Percentiles rank a stretch among this genome's conserved stretches.
These are phyloP conservation scores for Globisporangium sylvaticum DNA, from an alignment of 352 stramenopile species.

Conservation along the genomic window DNA sequence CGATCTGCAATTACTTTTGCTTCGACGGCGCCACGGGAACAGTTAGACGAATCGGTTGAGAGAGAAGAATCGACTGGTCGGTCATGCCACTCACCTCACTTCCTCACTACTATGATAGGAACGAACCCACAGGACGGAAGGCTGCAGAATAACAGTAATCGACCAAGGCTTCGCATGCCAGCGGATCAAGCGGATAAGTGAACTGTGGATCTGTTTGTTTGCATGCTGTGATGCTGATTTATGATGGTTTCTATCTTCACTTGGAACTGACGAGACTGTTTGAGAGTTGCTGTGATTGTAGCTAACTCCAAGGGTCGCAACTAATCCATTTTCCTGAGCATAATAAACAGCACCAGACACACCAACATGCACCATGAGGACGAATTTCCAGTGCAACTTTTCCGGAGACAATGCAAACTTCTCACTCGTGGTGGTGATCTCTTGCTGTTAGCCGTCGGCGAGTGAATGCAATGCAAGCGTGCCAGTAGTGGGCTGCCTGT, in stretches of 20 bases:
- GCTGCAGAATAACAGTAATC: conserved; percentile 2
- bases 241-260: neutral
- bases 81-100: neutral
- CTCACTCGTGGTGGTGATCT: neutral
- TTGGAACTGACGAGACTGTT: neutral
- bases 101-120: neutral
- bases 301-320: neutral
- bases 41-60: conserved; percentile 56
- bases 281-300: neutral
- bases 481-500: neutral
- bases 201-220: neutral
- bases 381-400: neutral
- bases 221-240: neutral
- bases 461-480: neutral
- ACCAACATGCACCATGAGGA: neutral
- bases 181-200: neutral
- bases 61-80: neutral
- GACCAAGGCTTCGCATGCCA: neutral
- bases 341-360: too few relatives aligned
- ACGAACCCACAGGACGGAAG: neutral
- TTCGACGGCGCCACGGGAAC: conserved; percentile 81
- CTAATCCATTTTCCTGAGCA: too few relatives aligned
- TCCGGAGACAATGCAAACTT: neutral
- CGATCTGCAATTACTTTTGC: conserved; percentile 94
- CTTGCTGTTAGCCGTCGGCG: neutral